Evolutionary conservation across 352 stramenopile genomes (phyloP).

Genomic region (Phytophthora agathidicida): DNA sequence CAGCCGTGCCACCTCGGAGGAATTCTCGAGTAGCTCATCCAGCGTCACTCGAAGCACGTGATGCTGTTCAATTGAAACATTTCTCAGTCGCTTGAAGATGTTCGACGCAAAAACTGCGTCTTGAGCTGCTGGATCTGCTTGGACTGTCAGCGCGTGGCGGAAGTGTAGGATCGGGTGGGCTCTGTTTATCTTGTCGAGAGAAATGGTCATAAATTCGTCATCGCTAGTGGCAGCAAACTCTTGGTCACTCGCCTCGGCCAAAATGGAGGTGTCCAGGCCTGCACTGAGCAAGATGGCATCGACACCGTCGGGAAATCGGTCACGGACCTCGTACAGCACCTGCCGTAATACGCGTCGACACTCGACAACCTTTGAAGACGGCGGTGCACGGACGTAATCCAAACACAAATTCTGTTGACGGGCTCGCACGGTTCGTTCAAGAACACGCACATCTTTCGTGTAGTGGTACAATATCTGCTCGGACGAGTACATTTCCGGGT

Average conservation of each 20-base stretch:
- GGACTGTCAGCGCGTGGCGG: conserved; percentile 60
- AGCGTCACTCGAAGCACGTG: conserved; percentile 62
- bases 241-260: conserved; percentile 62
- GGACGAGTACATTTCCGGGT: conserved; percentile 63
- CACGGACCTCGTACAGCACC: conserved; percentile 51
- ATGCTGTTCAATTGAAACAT: conserved; percentile 62
- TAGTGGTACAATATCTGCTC: conserved; percentile 82
- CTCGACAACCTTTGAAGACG: conserved; percentile 36
- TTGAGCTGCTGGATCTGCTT: conserved; percentile 42
- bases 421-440: conserved; percentile 43
- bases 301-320: conserved; percentile 41
- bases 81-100: conserved; percentile 51
- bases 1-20: conserved; percentile 45
- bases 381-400: conserved; percentile 53
- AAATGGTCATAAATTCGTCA: conserved; percentile 37
- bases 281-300: conserved; percentile 66
- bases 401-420: conserved; percentile 35
- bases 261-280: conserved; percentile 75
- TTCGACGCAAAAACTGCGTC: conserved; percentile 50
- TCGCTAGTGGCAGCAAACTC: conserved; percentile 22
- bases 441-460: conserved; percentile 61
- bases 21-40: conserved; percentile 58
- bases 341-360: conserved; percentile 60
- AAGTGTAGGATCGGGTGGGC: conserved; percentile 57
- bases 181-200: conserved; percentile 40